These are phyloP conservation scores for Urochloa ruziziensis DNA, from an alignment of 176 grass and related monocot genomes.

Conservation along the genomic window DNA sequence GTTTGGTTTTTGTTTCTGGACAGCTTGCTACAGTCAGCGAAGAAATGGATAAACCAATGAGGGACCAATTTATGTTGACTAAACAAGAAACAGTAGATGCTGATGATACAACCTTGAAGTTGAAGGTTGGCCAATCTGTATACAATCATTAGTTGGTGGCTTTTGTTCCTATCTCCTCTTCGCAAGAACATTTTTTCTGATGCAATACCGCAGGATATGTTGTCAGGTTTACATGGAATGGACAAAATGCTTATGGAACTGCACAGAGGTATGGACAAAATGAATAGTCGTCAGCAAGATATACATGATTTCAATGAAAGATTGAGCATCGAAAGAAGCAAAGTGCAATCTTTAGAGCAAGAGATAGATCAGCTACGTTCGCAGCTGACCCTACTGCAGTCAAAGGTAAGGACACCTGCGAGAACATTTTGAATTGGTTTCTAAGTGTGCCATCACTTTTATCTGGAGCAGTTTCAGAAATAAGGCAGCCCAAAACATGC, in stretches of 20 bases:
- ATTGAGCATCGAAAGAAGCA: slow-evolving; percentile 62
- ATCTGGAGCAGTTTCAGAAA: background rate
- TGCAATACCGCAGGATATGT: slow-evolving; percentile 54
- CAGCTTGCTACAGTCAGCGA: slow-evolving; percentile 71
- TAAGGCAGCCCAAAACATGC: background rate
- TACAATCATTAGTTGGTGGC: slow-evolving; percentile 13
- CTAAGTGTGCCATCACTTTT: background rate
- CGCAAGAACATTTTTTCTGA: background rate
- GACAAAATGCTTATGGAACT: slow-evolving; percentile 54
- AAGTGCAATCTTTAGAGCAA: slow-evolving; percentile 72
- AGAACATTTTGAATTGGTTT: background rate
- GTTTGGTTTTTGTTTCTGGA: slow-evolving; percentile 28
- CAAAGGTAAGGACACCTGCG: slow-evolving; percentile 54
- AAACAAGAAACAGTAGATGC: slow-evolving; percentile 43
- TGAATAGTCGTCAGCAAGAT: slow-evolving; percentile 48
- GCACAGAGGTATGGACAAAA: slow-evolving; percentile 54
- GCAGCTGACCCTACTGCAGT: slow-evolving; percentile 73
- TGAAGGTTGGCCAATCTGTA: slow-evolving; percentile 48
- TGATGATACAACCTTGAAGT: slow-evolving; percentile 44
- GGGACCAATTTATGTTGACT: slow-evolving; percentile 31
- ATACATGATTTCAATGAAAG: slow-evolving; percentile 62
- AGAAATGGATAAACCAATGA: slow-evolving; percentile 70
- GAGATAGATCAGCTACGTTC: slow-evolving; percentile 69
- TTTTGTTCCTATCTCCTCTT: slow-evolving; percentile 13
- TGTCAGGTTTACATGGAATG: slow-evolving; percentile 55